Base-by-base conservation (phyloP, 257 asterid species). In the Perilla frutescens region DNA sequence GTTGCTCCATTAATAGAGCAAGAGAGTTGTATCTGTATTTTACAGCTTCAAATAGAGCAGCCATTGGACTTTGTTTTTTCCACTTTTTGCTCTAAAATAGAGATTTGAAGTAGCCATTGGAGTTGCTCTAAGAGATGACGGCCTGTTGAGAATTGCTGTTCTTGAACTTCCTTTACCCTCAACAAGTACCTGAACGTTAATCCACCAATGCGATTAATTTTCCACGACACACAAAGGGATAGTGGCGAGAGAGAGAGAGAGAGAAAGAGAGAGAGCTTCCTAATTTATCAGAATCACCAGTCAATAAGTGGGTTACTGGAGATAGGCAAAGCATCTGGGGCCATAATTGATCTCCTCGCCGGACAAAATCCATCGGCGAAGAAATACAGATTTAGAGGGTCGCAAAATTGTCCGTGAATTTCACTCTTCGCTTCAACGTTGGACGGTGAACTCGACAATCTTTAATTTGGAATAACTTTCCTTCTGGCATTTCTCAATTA, bases 121-220 rank as follows among this genome's bases (percentile, higher is more conserved):
- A 20, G 26, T 20, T 20, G 26, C 26, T 20, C 26, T 20, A 20
- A 95, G 89, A 14, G 77, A 86, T 66, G 86, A 71, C 64, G 98
- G 96, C 68, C 99, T 82, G 78, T 95, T 92, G 75, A 95, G 90
- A 76, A 92, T 79, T 43, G 98, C 98, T 66, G 89, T 95, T 87
- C 97, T 89, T 37, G 96, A 90, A 80, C 80, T 68, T 60, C 84
- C 87, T 73, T 83, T 86, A 48, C 88, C 89, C 84, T 95, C 99
- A 75, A 86, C 97, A 68, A 87, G 47, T 11, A 95, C 99, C 99
- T 95, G 89, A 70, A 58, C 75, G 10, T 71, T 43, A 67, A 68
- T 32, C 61, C 53, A 74, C 39, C 31, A 66, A 44, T 66, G 55
- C 26, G 5, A 34, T 4, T 67, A 15, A 14, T 51, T 45, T 40